Percentiles rank a stretch among this genome's conserved stretches.
Evolutionary conservation across 116 monocot genomes (phyloP).

Genomic region (Posidonia oceanica): DNA sequence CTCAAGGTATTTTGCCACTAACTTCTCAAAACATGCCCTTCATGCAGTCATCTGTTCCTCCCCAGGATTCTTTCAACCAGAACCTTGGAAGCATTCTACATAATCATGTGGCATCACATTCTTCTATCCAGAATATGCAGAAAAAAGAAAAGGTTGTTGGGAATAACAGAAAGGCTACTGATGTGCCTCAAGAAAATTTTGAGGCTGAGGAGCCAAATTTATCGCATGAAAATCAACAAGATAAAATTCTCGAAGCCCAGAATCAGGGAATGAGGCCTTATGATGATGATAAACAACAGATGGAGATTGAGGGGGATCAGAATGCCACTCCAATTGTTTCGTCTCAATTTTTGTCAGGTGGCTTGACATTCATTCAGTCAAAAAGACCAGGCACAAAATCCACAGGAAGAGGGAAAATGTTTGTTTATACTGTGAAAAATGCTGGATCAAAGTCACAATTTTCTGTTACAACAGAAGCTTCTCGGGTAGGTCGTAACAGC

Average conservation of each 20-base stretch:
- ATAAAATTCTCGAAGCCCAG: constrained; percentile 14
- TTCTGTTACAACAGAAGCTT: constrained; percentile 26
- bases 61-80: constrained; percentile 28
- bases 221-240: constrained; percentile 12
- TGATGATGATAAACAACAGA: constrained; percentile 10
- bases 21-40: constrained; percentile 39
- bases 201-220: constrained; percentile 10
- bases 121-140: constrained; percentile 23
- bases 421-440: constrained; percentile 39
- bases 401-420: constrained; percentile 51
- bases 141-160: constrained; percentile 6
- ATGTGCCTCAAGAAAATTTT: constrained; percentile 13
- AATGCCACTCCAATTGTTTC: constrained; percentile 10
- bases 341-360: constrained; percentile 15
- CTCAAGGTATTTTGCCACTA: constrained; percentile 52
- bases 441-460: constrained; percentile 21
- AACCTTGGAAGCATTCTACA: constrained; percentile 20
- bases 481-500: constrained; percentile 24
- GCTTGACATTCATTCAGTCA: constrained; percentile 17
- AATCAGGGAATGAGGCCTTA: constrained; percentile 7
- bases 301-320: constrained; percentile 16
- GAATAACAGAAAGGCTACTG: constrained; percentile 16
- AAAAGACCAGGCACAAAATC: constrained; percentile 24
- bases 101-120: constrained; percentile 14
- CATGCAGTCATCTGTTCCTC: constrained; percentile 35